Base-by-base conservation (phyloP, 2,329 filamentous ascomycete species). In the Fonsecaea erecta region DNA sequence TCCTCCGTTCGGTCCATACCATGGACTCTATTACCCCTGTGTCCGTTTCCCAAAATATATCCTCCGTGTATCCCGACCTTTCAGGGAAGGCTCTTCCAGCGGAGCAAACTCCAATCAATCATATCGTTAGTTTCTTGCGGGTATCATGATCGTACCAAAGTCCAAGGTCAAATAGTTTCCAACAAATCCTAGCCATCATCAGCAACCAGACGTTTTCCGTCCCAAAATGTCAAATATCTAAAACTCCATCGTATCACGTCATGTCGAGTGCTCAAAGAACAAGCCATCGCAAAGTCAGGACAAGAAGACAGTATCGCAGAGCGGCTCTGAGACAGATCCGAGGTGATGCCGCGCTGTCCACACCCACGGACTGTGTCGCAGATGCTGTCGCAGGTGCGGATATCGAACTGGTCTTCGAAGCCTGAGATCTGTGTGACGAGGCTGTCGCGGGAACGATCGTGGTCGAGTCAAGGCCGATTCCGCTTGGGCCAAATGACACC, bases 401-500 rank as follows among this genome's bases (percentile, higher is more conserved):
- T 16, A 26, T 62, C 24, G 51, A 48, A 8, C 35, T 24, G 52
- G 60, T 62, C 30, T 46, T 5, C 43, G 67, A 52, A n/a, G 61
- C 37, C n/a, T 40, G 32, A 35, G 65, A 55, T 24, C 52, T 32
- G 28, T 26, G 32, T 26, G 63, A 59, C 16, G 53, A 34, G 16
- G 60, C 63, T 18, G 59, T 57, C 4, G 66, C 64, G 6, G 72
- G 71, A 8, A 37, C 48, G 34, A 83, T 75, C 0, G 81, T 81
- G 28, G 71, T 74, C 11, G 62, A 68, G 18, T 78, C 77, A 48
- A 84, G 76, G 4, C 75, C 74, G 6, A 87, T 75, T n/a, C 84
- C 85, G 1, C 72, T 73, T 0, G 84, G 79, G 0, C 80, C 83
- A 48, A 86, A 80, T 0, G 80, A 84, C 32, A 88, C 75, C 0